Evolutionary conservation across 805 yeast species (phyloP).

Genomic region (Ogataea ganodermae): DNA sequence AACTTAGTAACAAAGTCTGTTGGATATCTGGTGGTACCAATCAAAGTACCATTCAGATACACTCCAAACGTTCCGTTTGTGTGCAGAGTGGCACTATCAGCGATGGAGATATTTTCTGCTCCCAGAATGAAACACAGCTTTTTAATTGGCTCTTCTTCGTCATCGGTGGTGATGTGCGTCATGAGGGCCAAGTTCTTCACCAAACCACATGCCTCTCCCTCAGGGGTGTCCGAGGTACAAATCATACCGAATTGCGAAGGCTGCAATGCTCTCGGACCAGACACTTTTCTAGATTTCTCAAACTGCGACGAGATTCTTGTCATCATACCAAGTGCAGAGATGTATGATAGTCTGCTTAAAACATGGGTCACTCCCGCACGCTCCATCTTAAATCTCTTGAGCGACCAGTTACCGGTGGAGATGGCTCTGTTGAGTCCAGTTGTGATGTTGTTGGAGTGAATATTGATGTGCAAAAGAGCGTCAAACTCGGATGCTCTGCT

Average conservation of each 20-base stretch:
- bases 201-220: constrained; percentile 99
- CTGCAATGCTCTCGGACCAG: constrained; percentile 98
- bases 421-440: constrained; percentile 95
- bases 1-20: constrained; percentile 77
- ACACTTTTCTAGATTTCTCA: constrained; percentile 95
- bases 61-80: constrained; percentile 78
- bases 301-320: constrained; percentile 98
- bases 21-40: constrained; percentile 89
- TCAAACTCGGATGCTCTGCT: constrained; percentile 94
- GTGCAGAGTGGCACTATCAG: constrained; percentile 84
- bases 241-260: constrained; percentile 99
- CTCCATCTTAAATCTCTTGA: constrained; percentile 99
- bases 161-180: constrained; percentile 99
- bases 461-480: constrained; percentile 84
- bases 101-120: constrained; percentile 78
- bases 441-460: constrained; percentile 90
- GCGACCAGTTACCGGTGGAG: constrained; percentile 98
- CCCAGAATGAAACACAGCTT: constrained; percentile 80
- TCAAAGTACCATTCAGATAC: constrained; percentile 88
- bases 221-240: constrained; percentile 98
- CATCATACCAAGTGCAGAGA: constrained; percentile 98
- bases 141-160: constrained; percentile 87
- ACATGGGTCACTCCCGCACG: constrained; percentile 99
- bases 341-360: constrained; percentile 84
- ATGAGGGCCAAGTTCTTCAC: constrained; percentile 95